Base-by-base conservation (phyloP, 2,329 filamentous ascomycete genomes). In the Madurella mycetomatis region DNA sequence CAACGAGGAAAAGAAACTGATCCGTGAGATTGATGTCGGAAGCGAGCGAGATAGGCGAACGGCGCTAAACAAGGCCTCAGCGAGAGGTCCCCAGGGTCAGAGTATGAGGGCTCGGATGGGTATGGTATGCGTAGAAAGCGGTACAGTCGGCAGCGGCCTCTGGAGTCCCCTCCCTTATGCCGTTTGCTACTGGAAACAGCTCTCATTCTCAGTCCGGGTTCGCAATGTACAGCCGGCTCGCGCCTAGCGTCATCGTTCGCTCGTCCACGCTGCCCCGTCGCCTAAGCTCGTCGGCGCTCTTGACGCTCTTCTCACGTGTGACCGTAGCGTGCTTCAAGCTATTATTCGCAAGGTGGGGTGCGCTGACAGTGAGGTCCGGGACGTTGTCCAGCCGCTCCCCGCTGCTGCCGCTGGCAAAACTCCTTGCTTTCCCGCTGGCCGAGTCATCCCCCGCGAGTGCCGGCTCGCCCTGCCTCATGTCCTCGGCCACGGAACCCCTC, bases 231-330 rank as follows among this genome's bases (percentile, higher is more conserved):
- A 95, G 78, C 58, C 89, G 81, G 47, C 84, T 84, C 30, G 82
- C 79, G 17, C 81, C 84, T 68, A 94, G 85, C 1, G 88, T 92
- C 71, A 84, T 86, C 5, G 87, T 88, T 65, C 87, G 79, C 70
- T 94, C 90, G 67, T 94, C 90, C 47, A 95, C 88, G 66, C 89
- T 94, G 53, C 90, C 90, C 65, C 88, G 79, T 62, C 90, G 79
- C 64, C 79, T 81, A 52, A 95, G 74, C 59, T 92, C 89, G 19
- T 90, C 88, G 3, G 81, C 78, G 50, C 78, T 84, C 72, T 83
- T 86, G 51, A 81, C 75, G 65, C 81, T 85, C 76, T 86, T 85
- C 66, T 86, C 81, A 57, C 83, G 77, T 17, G 83, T 80, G 49
- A 86, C 67, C 7, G 78, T 73, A 7, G 81, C 78, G 62, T 84